Conservation (phyloP, 2,329 filamentous ascomycete genomes). For the Pseudogymnoascus sp. region DNA sequence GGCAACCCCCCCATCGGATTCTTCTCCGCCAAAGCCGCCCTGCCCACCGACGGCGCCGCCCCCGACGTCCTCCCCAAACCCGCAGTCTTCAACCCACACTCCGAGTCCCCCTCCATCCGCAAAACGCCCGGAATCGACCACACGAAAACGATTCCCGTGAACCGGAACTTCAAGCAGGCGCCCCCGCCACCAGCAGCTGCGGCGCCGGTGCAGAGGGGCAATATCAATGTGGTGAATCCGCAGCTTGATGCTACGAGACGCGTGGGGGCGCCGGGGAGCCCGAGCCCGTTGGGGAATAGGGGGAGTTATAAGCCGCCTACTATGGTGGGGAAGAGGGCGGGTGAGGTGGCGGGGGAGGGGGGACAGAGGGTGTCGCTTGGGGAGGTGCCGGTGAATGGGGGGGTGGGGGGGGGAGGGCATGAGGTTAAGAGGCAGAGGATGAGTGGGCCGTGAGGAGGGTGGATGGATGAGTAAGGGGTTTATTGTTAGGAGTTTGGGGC, state of each 20-base stretch:
- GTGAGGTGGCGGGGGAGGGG: conserved; percentile 10
- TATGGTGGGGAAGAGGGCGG: conserved; percentile 34
- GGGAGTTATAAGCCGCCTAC: conserved; percentile 51
- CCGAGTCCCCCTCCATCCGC: conserved; percentile 75
- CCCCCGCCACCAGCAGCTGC: conserved; percentile 25
- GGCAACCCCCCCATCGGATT: conserved; percentile 38
- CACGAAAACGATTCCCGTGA: conserved; percentile 34
- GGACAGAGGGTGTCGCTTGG: conserved; percentile 19
- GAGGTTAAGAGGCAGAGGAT: conserved; percentile 28
- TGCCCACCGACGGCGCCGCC: conserved; percentile 38
- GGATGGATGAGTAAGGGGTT: not conserved
- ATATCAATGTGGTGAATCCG: conserved; percentile 40
- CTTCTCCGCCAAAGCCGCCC: conserved; percentile 59
- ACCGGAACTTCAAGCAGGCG: conserved; percentile 39
- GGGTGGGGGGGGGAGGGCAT: conserved; percentile 13
- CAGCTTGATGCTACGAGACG: conserved; percentile 45
- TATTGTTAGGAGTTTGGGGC: not conserved
- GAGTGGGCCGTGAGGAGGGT: conserved; percentile 11
- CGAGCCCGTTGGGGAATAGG: conserved; percentile 50
- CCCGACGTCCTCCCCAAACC: conserved; percentile 33
- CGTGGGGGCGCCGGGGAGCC: conserved; percentile 49
- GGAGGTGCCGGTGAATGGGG: conserved; percentile 24
- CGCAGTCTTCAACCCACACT: conserved; percentile 58
- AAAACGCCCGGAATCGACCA: conserved; percentile 86
- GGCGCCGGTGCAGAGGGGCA: conserved; percentile 27